Base-by-base conservation (phyloP, 164 flowering plant genomes). In the Tetracentron sinense region DNA sequence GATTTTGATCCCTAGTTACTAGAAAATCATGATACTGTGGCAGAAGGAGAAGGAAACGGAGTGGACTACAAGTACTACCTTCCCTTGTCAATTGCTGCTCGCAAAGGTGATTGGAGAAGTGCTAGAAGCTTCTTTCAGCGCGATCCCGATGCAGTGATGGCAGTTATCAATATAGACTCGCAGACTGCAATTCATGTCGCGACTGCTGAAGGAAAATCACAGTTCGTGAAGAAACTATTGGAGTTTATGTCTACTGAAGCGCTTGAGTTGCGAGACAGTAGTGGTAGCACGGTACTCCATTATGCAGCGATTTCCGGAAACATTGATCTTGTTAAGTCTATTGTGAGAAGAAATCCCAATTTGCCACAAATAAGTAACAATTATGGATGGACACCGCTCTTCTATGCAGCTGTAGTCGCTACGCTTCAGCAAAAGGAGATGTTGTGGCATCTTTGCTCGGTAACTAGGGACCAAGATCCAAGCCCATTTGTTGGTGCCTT, bases 151-250 rank as follows among this genome's bases (percentile, higher is more conserved):
- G 66, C 72, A 5, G 25, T 56, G 14, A 62, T 29, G 16, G 67
- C 66, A 0, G 14, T 7, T 6, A 62, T 69, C 58, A 33, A 67
- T 1, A 42, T 23, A 3, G 23, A n/a, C 19, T 29, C 5, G 19
- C 50, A 62, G 53, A 68, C 66, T 3, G 62, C 60, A 6, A 49
- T 68, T 14, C 72, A 68, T 23, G 35, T 68, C 1, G 66, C 66
- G 2, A 56, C 55, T 14, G 60, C 61, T 7, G 46, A 48, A 30
- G 59, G 62, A 26, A 19, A 33, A 0, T 25, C 28, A 1, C 28
- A 49, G 14, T 62, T 69, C 30, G 63, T 57, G 5, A 44, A 56
- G 54, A 20, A 62, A 21, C 50, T 69, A 20, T 35, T 69, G 7
- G 10, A 42, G 12, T 14, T 16, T 15, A 69, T 62, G 67, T 12